Percentiles rank a stretch among this genome's conserved stretches.
phyloP scores from a whole-genome alignment of 495 filamentous ascomycete species.

The Cladorrhinum samala region DNA sequence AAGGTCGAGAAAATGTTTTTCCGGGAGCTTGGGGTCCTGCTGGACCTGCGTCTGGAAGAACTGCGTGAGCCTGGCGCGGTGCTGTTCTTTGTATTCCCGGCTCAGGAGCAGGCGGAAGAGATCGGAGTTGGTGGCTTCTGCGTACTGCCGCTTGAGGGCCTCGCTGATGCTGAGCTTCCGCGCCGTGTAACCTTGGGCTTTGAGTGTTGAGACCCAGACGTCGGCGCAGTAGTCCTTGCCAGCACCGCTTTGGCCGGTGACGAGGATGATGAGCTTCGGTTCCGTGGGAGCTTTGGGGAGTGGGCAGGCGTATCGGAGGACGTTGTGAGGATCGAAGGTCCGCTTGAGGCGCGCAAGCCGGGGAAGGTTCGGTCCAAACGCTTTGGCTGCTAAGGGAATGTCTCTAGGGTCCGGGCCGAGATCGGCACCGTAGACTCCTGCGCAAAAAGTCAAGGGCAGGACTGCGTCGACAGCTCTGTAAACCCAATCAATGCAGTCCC shows the following conservation, averaged over 20 bases:
- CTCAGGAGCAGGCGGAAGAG: constrained; percentile 43
- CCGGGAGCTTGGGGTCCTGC: constrained; percentile 42
- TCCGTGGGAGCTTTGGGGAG: constrained; percentile 34
- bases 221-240: constrained; percentile 59
- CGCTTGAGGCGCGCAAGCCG: constrained; percentile 51
- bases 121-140: constrained; percentile 45
- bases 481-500: constrained; percentile 47
- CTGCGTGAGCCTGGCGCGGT: constrained; percentile 47
- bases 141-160: constrained; percentile 54
- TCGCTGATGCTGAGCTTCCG: constrained; percentile 55
- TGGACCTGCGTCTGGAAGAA: constrained; percentile 49
- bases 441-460: constrained; percentile 38
- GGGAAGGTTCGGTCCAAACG: constrained; percentile 50
- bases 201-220: constrained; percentile 45
- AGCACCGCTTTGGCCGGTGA: constrained; percentile 52
- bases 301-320: constrained; percentile 52
- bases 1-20: constrained; percentile 50
- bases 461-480: constrained; percentile 45
- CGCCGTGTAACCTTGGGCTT: constrained; percentile 32
- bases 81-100: constrained; percentile 58
- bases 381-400: constrained; percentile 41
- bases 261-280: constrained; percentile 52
- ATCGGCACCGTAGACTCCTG: constrained; percentile 54
- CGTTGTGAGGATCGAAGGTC: constrained; percentile 44
- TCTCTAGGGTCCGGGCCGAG: constrained; percentile 60